Percentiles rank a stretch among this genome's conserved stretches.
Evolutionary conservation across 495 filamentous ascomycete species (phyloP).

Genomic region (Chaetomium cochliodes): DNA sequence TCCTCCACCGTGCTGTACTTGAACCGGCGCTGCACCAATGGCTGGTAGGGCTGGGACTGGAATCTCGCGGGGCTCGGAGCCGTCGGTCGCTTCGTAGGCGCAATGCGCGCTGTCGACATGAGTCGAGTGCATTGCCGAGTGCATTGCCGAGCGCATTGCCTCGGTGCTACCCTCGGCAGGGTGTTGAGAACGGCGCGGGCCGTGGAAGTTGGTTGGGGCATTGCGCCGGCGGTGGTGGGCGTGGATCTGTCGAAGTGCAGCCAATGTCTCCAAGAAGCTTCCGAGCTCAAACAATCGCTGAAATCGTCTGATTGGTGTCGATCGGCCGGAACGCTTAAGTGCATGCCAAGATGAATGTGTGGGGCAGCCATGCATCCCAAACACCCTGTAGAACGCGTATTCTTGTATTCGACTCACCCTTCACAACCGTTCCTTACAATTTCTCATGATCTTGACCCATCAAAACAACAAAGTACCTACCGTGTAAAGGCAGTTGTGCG

Average conservation of each 20-base stretch:
- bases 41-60: constrained; percentile 33
- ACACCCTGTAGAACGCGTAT: neutral
- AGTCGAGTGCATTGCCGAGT: constrained; percentile 32
- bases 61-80: constrained; percentile 19
- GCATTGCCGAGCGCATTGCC: constrained; percentile 34
- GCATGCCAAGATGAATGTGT: constrained; percentile 3
- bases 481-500: neutral
- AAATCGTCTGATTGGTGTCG: constrained; percentile 27
- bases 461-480: neutral
- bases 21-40: constrained; percentile 36
- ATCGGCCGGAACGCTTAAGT: constrained; percentile 6
- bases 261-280: neutral
- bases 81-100: constrained; percentile 23
- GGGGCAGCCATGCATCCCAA: neutral
- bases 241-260: neutral
- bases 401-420: constrained; percentile 18
- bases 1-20: constrained; percentile 56
- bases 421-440: neutral
- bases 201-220: constrained; percentile 32
- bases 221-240: constrained; percentile 21
- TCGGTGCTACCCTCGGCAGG: constrained; percentile 24
- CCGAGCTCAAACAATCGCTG: constrained; percentile 11
- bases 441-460: neutral
- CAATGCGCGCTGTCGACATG: constrained; percentile 30
- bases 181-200: constrained; percentile 30